Base-by-base conservation (phyloP, 192 early-diverging fungal genomes). In the Coemansia sp. region DNA sequence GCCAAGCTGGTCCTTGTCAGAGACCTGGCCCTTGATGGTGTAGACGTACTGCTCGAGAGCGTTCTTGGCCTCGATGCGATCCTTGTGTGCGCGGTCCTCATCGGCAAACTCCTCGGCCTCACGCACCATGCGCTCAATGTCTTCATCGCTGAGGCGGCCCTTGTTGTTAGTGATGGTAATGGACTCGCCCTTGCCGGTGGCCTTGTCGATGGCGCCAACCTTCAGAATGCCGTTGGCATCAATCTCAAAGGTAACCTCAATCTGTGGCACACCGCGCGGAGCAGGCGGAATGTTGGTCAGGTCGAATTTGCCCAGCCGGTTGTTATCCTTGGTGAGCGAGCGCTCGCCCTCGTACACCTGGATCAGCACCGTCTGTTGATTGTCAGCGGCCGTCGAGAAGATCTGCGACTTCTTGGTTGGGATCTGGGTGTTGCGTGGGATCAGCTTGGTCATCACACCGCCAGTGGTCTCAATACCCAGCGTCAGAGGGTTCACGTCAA, bases 331-430 rank as follows among this genome's bases (percentile, higher is more conserved):
- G 87, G 95, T 97, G 81, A 97, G 85, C 67, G 93, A 87, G 69
- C 94, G 91, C 85, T 97, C 96, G 83, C 96, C 96, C 87, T 98
- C 95, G 75, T 87, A 98, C 63, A 98, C 94, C 85, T 96, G 95
- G 83, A 98, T 98, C 68, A 95, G 87, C 60, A 98, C 96, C 45
- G 90, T 89, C 71, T 92, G 91, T 85, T 98, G 96, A 89, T 98
- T 98, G 87, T 98, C 95, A 57, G 90, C 92, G 67, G 94, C 94
- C 56, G 96, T 97, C 59, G 94, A 95, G 91, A 97, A 97, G 79
- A 97, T 96, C 85, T 98, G 95, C 65, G 94, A 93, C 89, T 96
- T 97, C 89, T 96, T 98, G 85, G 94, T 93, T 60, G 96, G 96
- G 65, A 98, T 89, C 74, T 87, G 87, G 68, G 92, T 95, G 90